Evolutionary conservation across 441 rosid species (phyloP).

Genomic region (Aleurites moluccanus): DNA sequence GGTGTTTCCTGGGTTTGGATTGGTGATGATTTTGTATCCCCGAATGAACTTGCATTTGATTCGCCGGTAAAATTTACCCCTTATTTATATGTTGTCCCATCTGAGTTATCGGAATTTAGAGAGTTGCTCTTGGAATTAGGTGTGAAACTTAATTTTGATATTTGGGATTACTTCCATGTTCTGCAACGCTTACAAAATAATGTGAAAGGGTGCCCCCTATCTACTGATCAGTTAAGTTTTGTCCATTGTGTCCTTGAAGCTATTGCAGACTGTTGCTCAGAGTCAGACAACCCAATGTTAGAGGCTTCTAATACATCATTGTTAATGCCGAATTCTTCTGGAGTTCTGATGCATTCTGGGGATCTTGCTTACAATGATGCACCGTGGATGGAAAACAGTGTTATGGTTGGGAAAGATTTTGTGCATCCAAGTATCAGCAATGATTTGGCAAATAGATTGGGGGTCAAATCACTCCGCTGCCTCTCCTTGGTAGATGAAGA

Average conservation of each 20-base stretch:
- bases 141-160: constrained; percentile 80
- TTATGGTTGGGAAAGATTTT: constrained; percentile 70
- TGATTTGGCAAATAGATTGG: constrained; percentile 85
- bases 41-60: constrained; percentile 93
- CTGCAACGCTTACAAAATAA: constrained; percentile 71
- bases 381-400: constrained; percentile 91
- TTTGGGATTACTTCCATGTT: constrained; percentile 77
- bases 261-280: constrained; percentile 69
- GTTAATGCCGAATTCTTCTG: constrained; percentile 77
- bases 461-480: constrained; percentile 86
- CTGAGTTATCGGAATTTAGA: constrained; percentile 84
- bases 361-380: constrained; percentile 97
- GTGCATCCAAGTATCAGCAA: constrained; percentile 81
- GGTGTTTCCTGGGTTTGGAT: constrained; percentile 97
- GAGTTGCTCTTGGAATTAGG: constrained; percentile 84
- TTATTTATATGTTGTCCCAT: constrained; percentile 96
- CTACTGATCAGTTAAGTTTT: constrained; percentile 76
- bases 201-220: constrained; percentile 58
- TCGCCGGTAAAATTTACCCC: constrained; percentile 98
- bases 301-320: constrained; percentile 56
- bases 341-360: constrained; percentile 58
- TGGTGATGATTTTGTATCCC: constrained; percentile 88
- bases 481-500: constrained; percentile 85
- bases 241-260: constrained; percentile 91
- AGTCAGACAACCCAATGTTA: constrained; percentile 51